Evolutionary conservation across 208 protist species (phyloP).

Genomic region (Acanthamoeba polyphaga): DNA sequence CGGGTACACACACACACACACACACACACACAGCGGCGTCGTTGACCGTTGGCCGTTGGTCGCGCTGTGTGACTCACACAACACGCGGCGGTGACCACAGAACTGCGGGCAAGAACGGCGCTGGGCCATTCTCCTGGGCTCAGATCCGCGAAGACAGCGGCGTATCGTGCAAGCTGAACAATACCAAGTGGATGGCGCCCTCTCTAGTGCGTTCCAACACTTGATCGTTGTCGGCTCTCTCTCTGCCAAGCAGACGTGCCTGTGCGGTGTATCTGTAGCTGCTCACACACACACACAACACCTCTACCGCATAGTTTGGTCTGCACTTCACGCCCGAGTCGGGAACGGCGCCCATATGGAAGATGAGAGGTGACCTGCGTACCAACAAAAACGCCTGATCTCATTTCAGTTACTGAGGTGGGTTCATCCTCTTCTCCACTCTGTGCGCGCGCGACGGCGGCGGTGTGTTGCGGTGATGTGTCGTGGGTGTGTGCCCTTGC

Average conservation of each 20-base stretch:
- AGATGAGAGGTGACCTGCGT: constrained; percentile 26
- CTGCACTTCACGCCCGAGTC: not conserved
- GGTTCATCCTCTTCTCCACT: not conserved
- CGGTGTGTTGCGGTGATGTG: not conserved
- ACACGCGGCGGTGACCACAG: not conserved
- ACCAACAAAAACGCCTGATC: constrained; percentile 51
- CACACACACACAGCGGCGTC: too few relatives aligned
- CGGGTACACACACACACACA: not conserved
- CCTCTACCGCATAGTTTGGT: not conserved
- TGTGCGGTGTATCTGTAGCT: too few relatives aligned
- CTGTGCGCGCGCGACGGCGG: too few relatives aligned
- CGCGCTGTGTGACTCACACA: too few relatives aligned
- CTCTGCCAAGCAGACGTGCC: not conserved
- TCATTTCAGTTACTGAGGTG: constrained; percentile 23
- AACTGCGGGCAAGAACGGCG: not conserved
- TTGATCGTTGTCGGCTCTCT: too few relatives aligned
- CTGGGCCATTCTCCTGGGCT: not conserved
- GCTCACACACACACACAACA: too few relatives aligned
- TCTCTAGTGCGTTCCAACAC: not conserved
- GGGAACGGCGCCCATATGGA: not conserved
- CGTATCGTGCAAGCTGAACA: not conserved
- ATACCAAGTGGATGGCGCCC: not conserved
- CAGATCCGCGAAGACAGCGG: not conserved
- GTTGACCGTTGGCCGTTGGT: too few relatives aligned
- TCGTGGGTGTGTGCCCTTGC: too few relatives aligned